phyloP scores from a whole-genome alignment of 139 green algal species.

The Chlamydomonas sp. region DNA sequence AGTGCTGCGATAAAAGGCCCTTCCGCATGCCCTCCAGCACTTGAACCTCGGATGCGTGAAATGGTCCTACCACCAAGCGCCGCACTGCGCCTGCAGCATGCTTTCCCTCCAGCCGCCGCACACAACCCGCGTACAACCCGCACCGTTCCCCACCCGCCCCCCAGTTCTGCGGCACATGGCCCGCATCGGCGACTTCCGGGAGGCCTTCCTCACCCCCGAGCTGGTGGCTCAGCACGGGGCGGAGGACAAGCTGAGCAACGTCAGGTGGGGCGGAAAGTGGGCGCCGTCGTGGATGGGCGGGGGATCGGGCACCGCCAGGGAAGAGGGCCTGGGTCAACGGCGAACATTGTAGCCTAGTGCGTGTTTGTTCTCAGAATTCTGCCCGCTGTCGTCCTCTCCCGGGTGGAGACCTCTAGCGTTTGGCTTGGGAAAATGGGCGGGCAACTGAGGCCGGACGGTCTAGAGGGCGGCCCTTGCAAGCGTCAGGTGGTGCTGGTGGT shows the following conservation, averaged over 20 bases:
- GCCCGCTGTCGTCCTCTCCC: too few relatives aligned
- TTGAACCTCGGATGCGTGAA: too few relatives aligned
- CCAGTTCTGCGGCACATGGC: slow-evolving; percentile 73
- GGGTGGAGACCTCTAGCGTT: too few relatives aligned
- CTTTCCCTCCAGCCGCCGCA: not conserved
- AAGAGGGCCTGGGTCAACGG: not conserved
- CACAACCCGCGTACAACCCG: not conserved
- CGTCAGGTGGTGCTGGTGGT: too few relatives aligned
- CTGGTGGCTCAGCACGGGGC: slow-evolving; percentile 49
- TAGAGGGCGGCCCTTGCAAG: too few relatives aligned
- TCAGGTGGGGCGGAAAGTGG: slow-evolving; percentile 33
- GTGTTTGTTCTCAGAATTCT: too few relatives aligned
- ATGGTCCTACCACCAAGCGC: too few relatives aligned
- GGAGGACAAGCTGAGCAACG: slow-evolving; percentile 56
- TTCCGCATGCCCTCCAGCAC: not conserved
- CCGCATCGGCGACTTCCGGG: slow-evolving; percentile 74
- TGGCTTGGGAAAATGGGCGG: too few relatives aligned
- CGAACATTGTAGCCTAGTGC: too few relatives aligned
- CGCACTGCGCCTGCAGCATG: not conserved
- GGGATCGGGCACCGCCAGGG: not conserved
- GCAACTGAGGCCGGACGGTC: too few relatives aligned
- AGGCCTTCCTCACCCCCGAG: slow-evolving; percentile 67
- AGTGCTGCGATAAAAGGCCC: not conserved
- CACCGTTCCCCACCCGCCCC: too few relatives aligned
- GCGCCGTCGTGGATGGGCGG: not conserved